These are phyloP conservation scores for Handroanthus guayacan DNA, from an alignment of 257 asterid species.

Conservation along the genomic window DNA sequence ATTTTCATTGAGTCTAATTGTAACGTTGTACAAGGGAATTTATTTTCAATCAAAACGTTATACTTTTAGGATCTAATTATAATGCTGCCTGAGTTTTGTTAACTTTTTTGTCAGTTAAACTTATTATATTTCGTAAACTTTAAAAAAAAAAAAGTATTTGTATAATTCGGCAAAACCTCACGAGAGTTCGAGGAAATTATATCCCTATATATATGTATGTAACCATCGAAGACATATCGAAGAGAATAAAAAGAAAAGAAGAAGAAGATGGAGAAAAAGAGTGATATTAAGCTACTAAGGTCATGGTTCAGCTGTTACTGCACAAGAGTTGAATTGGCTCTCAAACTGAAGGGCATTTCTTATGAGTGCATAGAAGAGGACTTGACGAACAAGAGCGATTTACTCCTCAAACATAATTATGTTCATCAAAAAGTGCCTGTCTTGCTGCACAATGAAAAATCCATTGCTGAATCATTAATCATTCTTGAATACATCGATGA, in stretches of 20 bases:
- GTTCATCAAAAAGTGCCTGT: constrained; percentile 35
- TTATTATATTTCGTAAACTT: too few relatives aligned
- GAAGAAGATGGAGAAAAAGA: neutral
- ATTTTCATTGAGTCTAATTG: too few relatives aligned
- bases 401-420: constrained; percentile 23
- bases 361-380: constrained; percentile 35
- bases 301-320: constrained; percentile 34
- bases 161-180: too few relatives aligned
- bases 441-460: constrained; percentile 25
- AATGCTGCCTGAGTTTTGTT: too few relatives aligned
- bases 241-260: neutral
- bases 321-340: constrained; percentile 32
- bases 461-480: constrained; percentile 22
- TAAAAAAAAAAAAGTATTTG: too few relatives aligned
- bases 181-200: neutral
- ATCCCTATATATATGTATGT: neutral
- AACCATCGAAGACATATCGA: neutral
- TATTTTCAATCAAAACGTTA: too few relatives aligned
- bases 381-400: constrained; percentile 12
- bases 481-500: constrained; percentile 41
- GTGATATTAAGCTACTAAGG: neutral
- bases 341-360: constrained; percentile 33
- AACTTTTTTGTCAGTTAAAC: too few relatives aligned
- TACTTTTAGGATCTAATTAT: too few relatives aligned
- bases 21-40: too few relatives aligned